Conservation (phyloP, 768 basidiomycete species). For the Leccinum incarnatum region DNA sequence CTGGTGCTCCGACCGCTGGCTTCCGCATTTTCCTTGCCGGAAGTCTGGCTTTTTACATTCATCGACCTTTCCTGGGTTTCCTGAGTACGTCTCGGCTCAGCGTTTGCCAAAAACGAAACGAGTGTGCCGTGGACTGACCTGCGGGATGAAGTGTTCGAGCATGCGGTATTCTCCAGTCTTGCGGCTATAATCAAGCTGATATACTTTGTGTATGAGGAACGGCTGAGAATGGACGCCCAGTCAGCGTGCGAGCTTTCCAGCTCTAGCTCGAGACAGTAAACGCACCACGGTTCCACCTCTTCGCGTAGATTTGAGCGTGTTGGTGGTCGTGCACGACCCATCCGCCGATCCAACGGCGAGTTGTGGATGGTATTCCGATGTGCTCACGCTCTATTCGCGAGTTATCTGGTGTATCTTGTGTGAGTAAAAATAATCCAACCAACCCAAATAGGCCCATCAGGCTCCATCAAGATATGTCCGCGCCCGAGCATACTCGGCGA, state of each 20-base stretch:
- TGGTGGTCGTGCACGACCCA: slow-evolving; percentile 75
- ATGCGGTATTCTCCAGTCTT: slow-evolving; percentile 75
- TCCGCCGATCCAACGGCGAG: slow-evolving; percentile 81
- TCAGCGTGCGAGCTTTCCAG: background rate
- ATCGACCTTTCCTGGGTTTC: slow-evolving; percentile 43
- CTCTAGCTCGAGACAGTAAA: background rate
- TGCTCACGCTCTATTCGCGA: slow-evolving; percentile 53
- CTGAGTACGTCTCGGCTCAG: slow-evolving; percentile 26
- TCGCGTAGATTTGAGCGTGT: slow-evolving; percentile 62
- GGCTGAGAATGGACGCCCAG: slow-evolving; percentile 42
- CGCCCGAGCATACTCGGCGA: slow-evolving; percentile 72
- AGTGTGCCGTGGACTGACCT: slow-evolving; percentile 38
- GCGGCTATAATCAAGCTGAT: slow-evolving; percentile 84
- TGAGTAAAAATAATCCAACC: slow-evolving; percentile 20
- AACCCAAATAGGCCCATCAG: slow-evolving; percentile 83
- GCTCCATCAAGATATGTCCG: slow-evolving; percentile 69
- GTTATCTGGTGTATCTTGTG: background rate
- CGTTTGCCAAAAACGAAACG: background rate
- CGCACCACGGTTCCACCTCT: slow-evolving; percentile 72
- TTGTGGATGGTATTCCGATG: slow-evolving; percentile 87
- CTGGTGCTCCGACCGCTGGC: slow-evolving; percentile 29
- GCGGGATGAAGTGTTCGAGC: slow-evolving; percentile 82
- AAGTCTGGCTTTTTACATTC: slow-evolving; percentile 35
- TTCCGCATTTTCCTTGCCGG: slow-evolving; percentile 20
- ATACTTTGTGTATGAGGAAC: slow-evolving; percentile 76